Evolutionary conservation across 176 grass and related monocot genomes (phyloP), one percentile per base, ranked within the genome.

Genomic region (Eleusine indica): DNA sequence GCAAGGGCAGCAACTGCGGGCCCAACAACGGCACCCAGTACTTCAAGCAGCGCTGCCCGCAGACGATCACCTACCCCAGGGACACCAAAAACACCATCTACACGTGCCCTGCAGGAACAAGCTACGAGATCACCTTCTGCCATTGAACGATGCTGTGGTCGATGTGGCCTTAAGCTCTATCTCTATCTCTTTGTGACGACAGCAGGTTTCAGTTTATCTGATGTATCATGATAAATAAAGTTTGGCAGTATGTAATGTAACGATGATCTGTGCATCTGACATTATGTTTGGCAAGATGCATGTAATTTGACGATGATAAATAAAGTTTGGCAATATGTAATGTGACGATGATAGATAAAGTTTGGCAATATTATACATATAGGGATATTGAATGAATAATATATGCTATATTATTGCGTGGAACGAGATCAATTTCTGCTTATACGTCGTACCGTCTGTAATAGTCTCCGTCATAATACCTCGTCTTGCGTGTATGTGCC

Each of bases 71-170:
- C 70, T 94, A 94, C 60, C 74, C 88, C 1, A 42, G 42, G 32
- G 83, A 94, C 39, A 58, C 4, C 0, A 37, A 0, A 19, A 76
- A 29, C 82, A 86, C 18, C 58, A 0, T 65, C 13, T 90, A 54
- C 74, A 86, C 82, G 39, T 94, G 91, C 75, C 73, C 91, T 1
- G 82, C 68, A 0, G 82, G 85, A 19, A 92, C 78, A 19, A 85
- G 65, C 79, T 91, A 92, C 18, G 38, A 58, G 49, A 69, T 92
- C 46, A 42, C 81, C 66, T 93, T 93, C 79, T 93, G 91, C 79
- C 90, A 87, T 1, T 88, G 80, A 87, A 10, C 3, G 19, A 75
- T 6, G 32, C 32, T 35, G 32, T 35, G 32, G 32, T 35, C 32
- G 32, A 35, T 35, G 1, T 35, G 2, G 32, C 2, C 32, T 35